Base-by-base conservation (phyloP, 1,284 basidiomycete species). In the Austroboletus niveus region DNA sequence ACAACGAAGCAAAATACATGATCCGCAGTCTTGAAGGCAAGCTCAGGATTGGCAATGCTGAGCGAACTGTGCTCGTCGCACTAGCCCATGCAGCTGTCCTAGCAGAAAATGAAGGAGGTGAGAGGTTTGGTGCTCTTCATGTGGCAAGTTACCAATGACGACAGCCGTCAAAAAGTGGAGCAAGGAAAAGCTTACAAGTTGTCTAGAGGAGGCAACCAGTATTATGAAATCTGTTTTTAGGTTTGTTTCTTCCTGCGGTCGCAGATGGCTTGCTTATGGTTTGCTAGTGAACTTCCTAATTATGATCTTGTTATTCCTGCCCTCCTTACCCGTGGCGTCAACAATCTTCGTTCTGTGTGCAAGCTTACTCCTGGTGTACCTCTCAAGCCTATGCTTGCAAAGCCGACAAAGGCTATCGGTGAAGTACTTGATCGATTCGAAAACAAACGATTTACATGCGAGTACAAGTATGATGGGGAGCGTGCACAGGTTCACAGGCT, bases 391-490 rank as follows among this genome's bases (percentile, higher is more conserved):
- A 99, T 99, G 97, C 78, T 99, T 48, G 97, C 97, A n/a, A 99
- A 98, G 72, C 97, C 97, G 4, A 99, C 97, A 0, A 99, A 99
- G 70, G 96, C 96, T 0, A 98, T 99, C 60, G 87, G 90, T n/a
- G 97, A 99, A 71, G 96, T 99, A 7, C 81, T 99, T 20, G 96
- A 99, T 72, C 80, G 95, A 45, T 99, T 99, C 64, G 97, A 99
- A 70, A 87, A 86, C 63, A 94, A 95, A 70, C 82, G 82, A 44
- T 99, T 99, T 69, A 98, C 97, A 5, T 99, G 96, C 74, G 97
- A 99, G 75, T 99, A 98, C 75, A 99, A 99, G 72, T 99, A 99
- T 64, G 97, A 99, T 61, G 97, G 97, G 9, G 97, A 99, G 71
- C 87, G 97, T 48, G 97, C 97, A 12, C 63, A 91, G 81, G 88